A percentile compares a stretch with the other conserved stretches of the same genome.
phyloP scores from a whole-genome alignment of 352 stramenopile species.

The Phytopythium vexans region DNA sequence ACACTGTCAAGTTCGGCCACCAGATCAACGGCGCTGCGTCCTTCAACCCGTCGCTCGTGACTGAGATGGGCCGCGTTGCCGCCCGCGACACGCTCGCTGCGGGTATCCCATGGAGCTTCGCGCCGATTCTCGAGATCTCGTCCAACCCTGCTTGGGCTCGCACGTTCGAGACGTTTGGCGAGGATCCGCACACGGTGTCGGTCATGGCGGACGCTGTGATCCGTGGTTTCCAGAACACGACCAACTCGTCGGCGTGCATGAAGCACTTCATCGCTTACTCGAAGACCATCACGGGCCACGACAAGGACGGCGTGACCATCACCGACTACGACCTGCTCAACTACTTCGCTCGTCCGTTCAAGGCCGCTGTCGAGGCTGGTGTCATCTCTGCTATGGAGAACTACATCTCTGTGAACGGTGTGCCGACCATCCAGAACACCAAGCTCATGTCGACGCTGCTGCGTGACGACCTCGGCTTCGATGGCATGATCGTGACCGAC shows the following conservation, averaged over 20 bases:
- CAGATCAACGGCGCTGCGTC: constrained; percentile 78
- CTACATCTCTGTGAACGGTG: constrained; percentile 89
- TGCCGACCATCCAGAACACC: constrained; percentile 78
- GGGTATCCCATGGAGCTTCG: constrained; percentile 87
- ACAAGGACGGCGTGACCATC: constrained; percentile 62
- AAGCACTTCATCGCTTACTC: constrained; percentile 82
- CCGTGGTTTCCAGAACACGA: constrained; percentile 65
- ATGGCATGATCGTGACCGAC: constrained; percentile 91
- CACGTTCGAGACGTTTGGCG: constrained; percentile 91
- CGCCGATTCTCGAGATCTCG: constrained; percentile 69
- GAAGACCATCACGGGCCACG: constrained; percentile 71
- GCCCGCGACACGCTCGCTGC: constrained; percentile 72
- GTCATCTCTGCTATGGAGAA: constrained; percentile 87
- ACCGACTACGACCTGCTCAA: constrained; percentile 67
- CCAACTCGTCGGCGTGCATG: too few species aligned
- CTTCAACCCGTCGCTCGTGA: constrained; percentile 75
- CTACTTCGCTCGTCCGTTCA: constrained; percentile 72
- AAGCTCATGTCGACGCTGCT: constrained; percentile 68
- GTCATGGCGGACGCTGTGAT: constrained; percentile 65
- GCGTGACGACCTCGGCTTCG: constrained; percentile 72
- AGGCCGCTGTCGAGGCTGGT: constrained; percentile 59
- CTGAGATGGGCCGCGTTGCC: constrained; percentile 49
- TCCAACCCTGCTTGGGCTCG: constrained; percentile 80
- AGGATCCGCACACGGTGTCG: constrained; percentile 77
- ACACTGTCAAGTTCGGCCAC: constrained; percentile 77